Evolutionary conservation across 306 rosid species (phyloP), one percentile per base, ranked within the genome.

Genomic region (Gillenia trifoliata): DNA sequence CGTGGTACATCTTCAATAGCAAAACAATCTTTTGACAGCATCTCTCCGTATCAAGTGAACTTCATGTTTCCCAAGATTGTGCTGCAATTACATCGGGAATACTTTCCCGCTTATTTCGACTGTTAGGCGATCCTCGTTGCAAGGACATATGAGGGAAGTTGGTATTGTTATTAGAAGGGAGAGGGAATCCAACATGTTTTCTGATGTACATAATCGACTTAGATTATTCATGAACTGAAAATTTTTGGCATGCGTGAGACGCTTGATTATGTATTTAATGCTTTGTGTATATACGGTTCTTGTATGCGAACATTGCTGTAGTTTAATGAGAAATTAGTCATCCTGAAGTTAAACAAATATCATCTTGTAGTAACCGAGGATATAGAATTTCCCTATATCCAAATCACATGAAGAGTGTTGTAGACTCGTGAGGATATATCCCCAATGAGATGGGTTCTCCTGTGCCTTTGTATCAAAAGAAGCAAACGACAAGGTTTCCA

Each of bases 1-100:
- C 55, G 56, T 66, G 80, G 57, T 79, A 66, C 76, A 63, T 62
- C 70, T 66, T 68, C 66, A 64, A n/a, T 34, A 30, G 7, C 57
- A n/a, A 38, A 40, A 25, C 45, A 33, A 47, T 40, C 71, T 40
- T 75, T 79, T 59, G 7, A 12, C 59, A 45, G 9, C 0, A 19
- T 11, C 8, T 71, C 19, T 66, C 23, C 65, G 9, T 52, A 2
- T 23, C 71, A 25, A 33, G 3, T 60, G 20, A 38, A 45, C n/a
- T 50, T 66, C 57, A 67, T 33, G 3, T 28, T 65, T 65, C 72
- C 63, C 0, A 17, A 33, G 3, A 45, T 30, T 64, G 30, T 31
- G 66, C 34, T 38, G 38, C 66, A 0, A 11, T 25, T 10, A 25
- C 11, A 2, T n/a, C 67, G 41, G 47, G 36, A 36, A 26, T 8